A percentile compares a stretch with the other conserved stretches of the same genome.
phyloP scores from a whole-genome alignment of 1,284 basidiomycete species.

The Leccinum colubrinum region DNA sequence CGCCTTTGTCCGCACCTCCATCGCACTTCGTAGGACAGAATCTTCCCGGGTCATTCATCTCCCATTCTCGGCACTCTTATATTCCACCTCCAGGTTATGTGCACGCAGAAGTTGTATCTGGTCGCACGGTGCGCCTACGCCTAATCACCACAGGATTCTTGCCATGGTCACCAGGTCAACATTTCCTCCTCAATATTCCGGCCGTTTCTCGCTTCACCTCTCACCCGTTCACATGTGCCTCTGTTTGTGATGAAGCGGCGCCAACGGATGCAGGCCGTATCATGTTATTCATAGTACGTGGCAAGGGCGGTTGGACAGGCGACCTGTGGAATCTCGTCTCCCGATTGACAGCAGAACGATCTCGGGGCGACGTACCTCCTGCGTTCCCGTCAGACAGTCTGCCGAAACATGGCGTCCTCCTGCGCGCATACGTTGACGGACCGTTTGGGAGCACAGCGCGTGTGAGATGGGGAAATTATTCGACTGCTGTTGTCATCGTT shows the following conservation, averaged over 20 bases:
- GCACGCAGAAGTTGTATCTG: constrained; percentile 77
- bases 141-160: constrained; percentile 61
- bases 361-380: constrained; percentile 28
- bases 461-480: constrained; percentile 63
- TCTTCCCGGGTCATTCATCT: constrained; percentile 2
- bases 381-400: constrained; percentile 10
- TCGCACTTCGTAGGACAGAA: constrained; percentile 1
- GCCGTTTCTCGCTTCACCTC: constrained; percentile 64
- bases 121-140: constrained; percentile 74
- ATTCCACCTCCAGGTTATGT: constrained; percentile 67
- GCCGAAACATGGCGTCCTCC: constrained; percentile 51
- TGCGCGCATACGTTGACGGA: constrained; percentile 72
- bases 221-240: constrained; percentile 83
- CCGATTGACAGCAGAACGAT: constrained; percentile 36
- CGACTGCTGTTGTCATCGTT: constrained; percentile 67
- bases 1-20: background rate
- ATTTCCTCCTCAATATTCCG: constrained; percentile 75
- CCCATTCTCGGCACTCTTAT: constrained; percentile 27
- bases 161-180: constrained; percentile 78
- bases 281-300: constrained; percentile 74
- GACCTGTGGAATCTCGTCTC: constrained; percentile 65
- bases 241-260: constrained; percentile 58
- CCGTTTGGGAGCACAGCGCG: constrained; percentile 77
- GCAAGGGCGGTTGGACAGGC: constrained; percentile 75
- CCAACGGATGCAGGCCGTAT: constrained; percentile 47